phyloP scores from a whole-genome alignment of 208 protist species.

The Leishmania tarentolae region DNA sequence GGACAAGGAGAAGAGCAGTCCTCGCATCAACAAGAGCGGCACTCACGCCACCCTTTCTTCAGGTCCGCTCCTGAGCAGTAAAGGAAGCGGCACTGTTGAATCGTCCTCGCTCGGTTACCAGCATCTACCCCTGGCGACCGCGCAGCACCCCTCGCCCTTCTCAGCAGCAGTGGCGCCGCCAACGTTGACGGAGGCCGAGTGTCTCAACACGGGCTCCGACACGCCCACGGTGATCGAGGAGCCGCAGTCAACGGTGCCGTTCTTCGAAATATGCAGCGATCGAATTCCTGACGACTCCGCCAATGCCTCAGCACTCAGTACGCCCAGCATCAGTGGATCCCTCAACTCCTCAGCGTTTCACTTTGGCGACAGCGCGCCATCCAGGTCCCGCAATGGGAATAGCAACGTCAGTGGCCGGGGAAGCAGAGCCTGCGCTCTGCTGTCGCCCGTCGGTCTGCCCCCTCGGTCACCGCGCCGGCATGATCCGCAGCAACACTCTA shows the following conservation, averaged over 20 bases:
- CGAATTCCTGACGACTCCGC: background rate
- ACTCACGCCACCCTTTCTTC: background rate
- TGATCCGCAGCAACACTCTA: background rate
- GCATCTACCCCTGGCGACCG: slow-evolving; percentile 1
- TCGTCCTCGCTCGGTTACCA: slow-evolving; percentile 2
- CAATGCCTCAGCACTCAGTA: background rate
- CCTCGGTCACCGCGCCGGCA: slow-evolving; percentile 26
- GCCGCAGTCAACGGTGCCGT: background rate
- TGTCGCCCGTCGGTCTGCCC: slow-evolving; percentile 11
- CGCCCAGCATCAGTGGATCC: background rate
- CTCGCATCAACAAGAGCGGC: background rate
- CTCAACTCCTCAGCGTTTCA: background rate
- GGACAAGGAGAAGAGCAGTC: background rate
- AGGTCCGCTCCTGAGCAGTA: background rate
- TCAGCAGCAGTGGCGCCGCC: background rate
- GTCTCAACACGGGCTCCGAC: background rate
- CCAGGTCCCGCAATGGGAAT: background rate
- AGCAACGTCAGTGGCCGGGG: background rate
- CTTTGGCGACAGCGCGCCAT: slow-evolving; percentile 1
- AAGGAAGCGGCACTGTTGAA: slow-evolving; percentile 5
- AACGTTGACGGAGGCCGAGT: background rate
- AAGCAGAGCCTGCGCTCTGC: slow-evolving; percentile 2
- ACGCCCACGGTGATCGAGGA: background rate
- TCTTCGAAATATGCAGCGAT: background rate
- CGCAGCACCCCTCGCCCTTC: background rate